Conservation (phyloP, 106 monocot species). For the Hemerocallis citrina region DNA sequence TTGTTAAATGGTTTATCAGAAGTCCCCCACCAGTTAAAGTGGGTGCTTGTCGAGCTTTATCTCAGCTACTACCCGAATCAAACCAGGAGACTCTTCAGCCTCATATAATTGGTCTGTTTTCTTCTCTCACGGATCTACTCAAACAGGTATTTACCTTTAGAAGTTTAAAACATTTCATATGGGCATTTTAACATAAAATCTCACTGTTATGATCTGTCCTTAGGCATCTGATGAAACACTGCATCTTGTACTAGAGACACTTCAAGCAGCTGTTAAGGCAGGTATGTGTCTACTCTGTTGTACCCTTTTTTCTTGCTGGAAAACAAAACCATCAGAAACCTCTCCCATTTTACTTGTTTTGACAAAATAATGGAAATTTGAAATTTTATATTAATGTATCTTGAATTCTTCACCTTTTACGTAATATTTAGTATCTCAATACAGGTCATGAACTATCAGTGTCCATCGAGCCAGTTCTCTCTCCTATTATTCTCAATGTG, state of each 20-base stretch:
- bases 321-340: neutral
- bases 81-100: slow-evolving; percentile 35
- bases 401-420: neutral
- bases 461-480: slow-evolving; percentile 65
- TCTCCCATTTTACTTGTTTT: neutral
- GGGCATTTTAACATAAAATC: neutral
- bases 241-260: slow-evolving; percentile 96
- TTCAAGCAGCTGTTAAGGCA: slow-evolving; percentile 81
- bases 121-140: slow-evolving; percentile 69
- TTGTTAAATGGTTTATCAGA: slow-evolving; percentile 13
- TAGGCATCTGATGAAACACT: slow-evolving; percentile 96
- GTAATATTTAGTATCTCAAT: neutral
- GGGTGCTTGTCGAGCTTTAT: slow-evolving; percentile 78
- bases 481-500: slow-evolving; percentile 78
- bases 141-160: slow-evolving; percentile 37
- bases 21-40: slow-evolving; percentile 86
- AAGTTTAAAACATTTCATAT: neutral
- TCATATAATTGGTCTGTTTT: slow-evolving; percentile 58
- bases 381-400: neutral
- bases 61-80: slow-evolving; percentile 55
- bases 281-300: too few relatives aligned
- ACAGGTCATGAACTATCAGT: slow-evolving; percentile 53
- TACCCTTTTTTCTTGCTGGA: too few relatives aligned
- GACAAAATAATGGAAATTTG: neutral
- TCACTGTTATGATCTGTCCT: slow-evolving; percentile 1